phyloP scores from a whole-genome alignment of 1,139 yeast species.

The Magnusiomyces paraingens region DNA sequence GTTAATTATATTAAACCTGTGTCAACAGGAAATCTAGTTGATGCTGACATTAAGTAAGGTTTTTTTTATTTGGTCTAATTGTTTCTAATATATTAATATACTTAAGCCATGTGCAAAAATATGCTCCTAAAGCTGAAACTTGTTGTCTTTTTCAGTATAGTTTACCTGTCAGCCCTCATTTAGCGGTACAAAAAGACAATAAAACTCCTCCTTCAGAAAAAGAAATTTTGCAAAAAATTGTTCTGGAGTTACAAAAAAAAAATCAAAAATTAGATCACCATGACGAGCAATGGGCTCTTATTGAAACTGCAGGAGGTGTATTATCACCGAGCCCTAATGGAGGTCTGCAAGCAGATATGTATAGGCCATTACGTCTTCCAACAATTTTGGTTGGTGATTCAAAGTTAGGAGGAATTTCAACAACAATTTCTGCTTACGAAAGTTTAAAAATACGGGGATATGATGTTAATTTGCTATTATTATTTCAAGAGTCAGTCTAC shows the following conservation, averaged over 20 bases:
- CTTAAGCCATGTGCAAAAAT: conserved; percentile 13
- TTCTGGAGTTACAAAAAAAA: too few species aligned
- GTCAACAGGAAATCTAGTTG: conserved; percentile 25
- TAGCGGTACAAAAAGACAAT: conserved; percentile 20
- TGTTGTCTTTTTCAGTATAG: conserved; percentile 22
- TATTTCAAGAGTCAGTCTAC: conserved; percentile 21
- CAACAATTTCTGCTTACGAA: conserved; percentile 27
- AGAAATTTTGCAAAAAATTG: conserved; percentile 4
- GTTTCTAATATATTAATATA: conserved; percentile 15
- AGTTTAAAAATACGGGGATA: conserved; percentile 24
- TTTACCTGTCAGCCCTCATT: conserved; percentile 27
- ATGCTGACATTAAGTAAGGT: conserved; percentile 20
- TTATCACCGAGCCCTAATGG: conserved; percentile 26
- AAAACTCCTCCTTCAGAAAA: conserved; percentile 11
- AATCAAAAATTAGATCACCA: background rate
- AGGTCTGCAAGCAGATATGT: conserved; percentile 25
- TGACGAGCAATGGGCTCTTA: conserved; percentile 19
- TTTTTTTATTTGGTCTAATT: background rate
- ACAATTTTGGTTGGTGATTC: conserved; percentile 26
- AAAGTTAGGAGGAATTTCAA: conserved; percentile 27
- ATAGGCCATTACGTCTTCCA: conserved; percentile 26
- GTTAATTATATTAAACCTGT: conserved; percentile 26
- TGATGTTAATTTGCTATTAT: conserved; percentile 22
- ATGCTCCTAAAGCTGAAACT: conserved; percentile 12
- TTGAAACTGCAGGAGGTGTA: conserved; percentile 30